Percentiles rank a stretch among this genome's conserved stretches.
Evolutionary conservation across 2,329 filamentous ascomycete genomes (phyloP).

Genomic region (Pseudogymnoascus destructans): DNA sequence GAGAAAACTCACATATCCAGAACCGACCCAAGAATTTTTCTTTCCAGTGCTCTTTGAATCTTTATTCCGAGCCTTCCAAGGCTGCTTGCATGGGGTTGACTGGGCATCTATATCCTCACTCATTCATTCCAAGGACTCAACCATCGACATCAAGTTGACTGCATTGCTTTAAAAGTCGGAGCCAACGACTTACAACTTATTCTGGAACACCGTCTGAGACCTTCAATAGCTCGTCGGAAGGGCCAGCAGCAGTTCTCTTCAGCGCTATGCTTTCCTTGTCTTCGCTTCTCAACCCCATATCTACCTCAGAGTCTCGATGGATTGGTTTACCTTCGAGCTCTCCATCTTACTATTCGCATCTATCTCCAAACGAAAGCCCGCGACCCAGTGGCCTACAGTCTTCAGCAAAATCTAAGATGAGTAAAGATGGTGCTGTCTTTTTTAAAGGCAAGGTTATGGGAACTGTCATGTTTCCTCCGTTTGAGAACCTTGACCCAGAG

Average conservation of each 20-base stretch:
- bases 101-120: neutral
- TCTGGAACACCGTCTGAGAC: constrained; percentile 5
- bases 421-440: constrained; percentile 52
- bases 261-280: constrained; percentile 48
- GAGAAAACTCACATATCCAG: constrained; percentile 28
- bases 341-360: constrained; percentile 18
- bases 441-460: constrained; percentile 50
- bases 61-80: constrained; percentile 13
- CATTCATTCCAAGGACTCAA: neutral
- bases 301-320: constrained; percentile 26
- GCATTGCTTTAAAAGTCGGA: neutral
- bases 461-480: constrained; percentile 59
- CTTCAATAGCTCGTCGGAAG: neutral
- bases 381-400: constrained; percentile 19
- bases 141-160: neutral
- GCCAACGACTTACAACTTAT: neutral
- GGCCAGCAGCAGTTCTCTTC: constrained; percentile 15
- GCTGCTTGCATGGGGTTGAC: neutral
- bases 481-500: constrained; percentile 49
- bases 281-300: constrained; percentile 51
- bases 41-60: constrained; percentile 11
- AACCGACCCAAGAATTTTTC: constrained; percentile 6
- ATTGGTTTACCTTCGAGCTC: constrained; percentile 33
- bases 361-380: constrained; percentile 21
- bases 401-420: constrained; percentile 41